Base-by-base conservation (phyloP, 257 asterid species). In the Fraxinus americana region DNA sequence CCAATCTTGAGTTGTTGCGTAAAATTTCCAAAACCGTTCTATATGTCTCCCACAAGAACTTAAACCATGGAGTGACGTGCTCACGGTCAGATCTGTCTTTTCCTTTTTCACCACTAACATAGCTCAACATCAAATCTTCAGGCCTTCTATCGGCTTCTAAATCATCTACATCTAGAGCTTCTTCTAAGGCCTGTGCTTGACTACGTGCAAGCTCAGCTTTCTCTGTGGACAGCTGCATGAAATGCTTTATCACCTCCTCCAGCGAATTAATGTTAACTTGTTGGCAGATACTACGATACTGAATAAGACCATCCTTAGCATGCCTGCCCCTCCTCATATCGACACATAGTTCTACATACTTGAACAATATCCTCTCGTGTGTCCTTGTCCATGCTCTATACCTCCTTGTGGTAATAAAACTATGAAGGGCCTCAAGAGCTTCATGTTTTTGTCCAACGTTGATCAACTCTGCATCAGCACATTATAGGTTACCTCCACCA, bases 261-360 rank as follows among this genome's bases (percentile, higher is more conserved):
- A 94, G 74, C 3, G 99, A 94, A 43, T 87, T 83, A 63, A 91
- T 89, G 85, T 94, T 94, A 45, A 94, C 98, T 85, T 94, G 99
- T 74, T 94, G 99, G 82, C 99, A 94, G 75, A 92, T 92, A 69
- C 92, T 88, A 72, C 99, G 98, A 79, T 94, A 94, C 81, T 94
- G 98, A 75, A 89, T 92, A 69, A 94, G 92, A 41, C 98, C 99
- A 86, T 94, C 98, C 86, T 92, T 94, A 52, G 99, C 99, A 87
- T 90, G 91, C 81, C 98, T 88, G 72, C 99, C 98, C 89, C 95
- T 89, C 81, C 96, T 88, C 99, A 91, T 92, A 76, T 94, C 99
- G 69, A 92, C 99, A 81, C 98, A 94, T 14, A 94, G 86, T 84
- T 94, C 99, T 38, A 94, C 95, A 83, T 92, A 92, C 85, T 94